Evolutionary conservation across 2,329 filamentous ascomycete species (phyloP).

Genomic region (Xylaria sp.): DNA sequence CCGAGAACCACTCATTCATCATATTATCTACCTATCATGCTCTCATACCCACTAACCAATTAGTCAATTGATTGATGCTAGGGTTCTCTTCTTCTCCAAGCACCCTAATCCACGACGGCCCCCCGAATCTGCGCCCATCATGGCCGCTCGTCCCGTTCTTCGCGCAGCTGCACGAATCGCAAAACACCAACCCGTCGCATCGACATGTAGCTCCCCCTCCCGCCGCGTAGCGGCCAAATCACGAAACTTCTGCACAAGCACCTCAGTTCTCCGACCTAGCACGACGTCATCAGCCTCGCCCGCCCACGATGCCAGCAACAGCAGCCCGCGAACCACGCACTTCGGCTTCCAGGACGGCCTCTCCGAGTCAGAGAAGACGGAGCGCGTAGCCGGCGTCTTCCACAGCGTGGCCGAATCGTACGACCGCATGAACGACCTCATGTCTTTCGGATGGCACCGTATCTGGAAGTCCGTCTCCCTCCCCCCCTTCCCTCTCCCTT

Average conservation of each 20-base stretch:
- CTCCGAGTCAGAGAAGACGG: slow-evolving; percentile 75
- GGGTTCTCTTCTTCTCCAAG: neutral
- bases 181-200: slow-evolving; percentile 16
- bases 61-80: neutral
- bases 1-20: no score
- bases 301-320: slow-evolving; percentile 8
- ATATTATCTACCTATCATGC: neutral
- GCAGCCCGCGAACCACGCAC: slow-evolving; percentile 68
- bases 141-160: slow-evolving; percentile 37
- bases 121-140: slow-evolving; percentile 24
- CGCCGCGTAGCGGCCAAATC: slow-evolving; percentile 9
- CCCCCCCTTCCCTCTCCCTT: neutral
- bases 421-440: slow-evolving; percentile 98
- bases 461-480: slow-evolving; percentile 74
- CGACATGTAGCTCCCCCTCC: slow-evolving; percentile 11
- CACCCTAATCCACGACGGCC: neutral
- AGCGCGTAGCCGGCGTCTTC: slow-evolving; percentile 83
- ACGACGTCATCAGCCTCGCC: slow-evolving; percentile 29
- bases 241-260: slow-evolving; percentile 35
- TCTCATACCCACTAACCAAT: neutral
- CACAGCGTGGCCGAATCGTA: slow-evolving; percentile 93
- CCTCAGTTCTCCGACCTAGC: slow-evolving; percentile 25
- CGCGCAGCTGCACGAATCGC: slow-evolving; percentile 35
- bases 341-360: slow-evolving; percentile 86
- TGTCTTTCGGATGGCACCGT: slow-evolving; percentile 96